A percentile compares a stretch with the other conserved stretches of the same genome.
Evolutionary conservation across 495 filamentous ascomycete species (phyloP).

Genomic region (Bombardia bombarda): DNA sequence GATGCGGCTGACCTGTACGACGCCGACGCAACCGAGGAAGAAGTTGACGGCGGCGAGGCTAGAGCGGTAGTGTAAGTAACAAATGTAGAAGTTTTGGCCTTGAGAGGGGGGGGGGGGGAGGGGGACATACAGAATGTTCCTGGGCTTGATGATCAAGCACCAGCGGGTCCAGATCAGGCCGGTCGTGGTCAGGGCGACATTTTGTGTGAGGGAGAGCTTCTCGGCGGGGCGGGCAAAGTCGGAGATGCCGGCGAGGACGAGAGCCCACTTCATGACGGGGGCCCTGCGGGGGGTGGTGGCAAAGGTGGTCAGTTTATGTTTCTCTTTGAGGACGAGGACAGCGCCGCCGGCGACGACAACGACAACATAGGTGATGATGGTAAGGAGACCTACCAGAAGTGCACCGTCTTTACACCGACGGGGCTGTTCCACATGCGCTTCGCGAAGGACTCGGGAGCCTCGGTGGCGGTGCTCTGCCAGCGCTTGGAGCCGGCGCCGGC

Average conservation of each 20-base stretch:
- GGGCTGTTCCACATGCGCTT: constrained; percentile 79
- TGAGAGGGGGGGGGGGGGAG: not conserved
- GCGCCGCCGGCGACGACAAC: not conserved
- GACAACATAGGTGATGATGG: not conserved
- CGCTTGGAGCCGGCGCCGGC: constrained; percentile 53
- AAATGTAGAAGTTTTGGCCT: not conserved
- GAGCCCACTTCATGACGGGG: constrained; percentile 94
- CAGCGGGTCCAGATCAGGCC: constrained; percentile 96
- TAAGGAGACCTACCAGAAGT: constrained; percentile 65
- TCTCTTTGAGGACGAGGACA: not conserved
- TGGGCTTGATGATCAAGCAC: constrained; percentile 94
- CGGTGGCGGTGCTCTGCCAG: constrained; percentile 55
- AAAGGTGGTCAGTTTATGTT: not conserved
- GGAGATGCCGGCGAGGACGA: constrained; percentile 85
- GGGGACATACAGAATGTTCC: constrained; percentile 69
- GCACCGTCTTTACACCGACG: constrained; percentile 87
- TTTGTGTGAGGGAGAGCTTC: constrained; percentile 86
- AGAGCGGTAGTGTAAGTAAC: not conserved
- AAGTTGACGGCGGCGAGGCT: constrained; percentile 96
- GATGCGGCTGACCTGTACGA: constrained; percentile 75
- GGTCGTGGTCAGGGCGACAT: constrained; percentile 78
- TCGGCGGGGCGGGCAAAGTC: constrained; percentile 91
- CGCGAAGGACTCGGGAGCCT: constrained; percentile 45
- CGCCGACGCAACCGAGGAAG: constrained; percentile 85
- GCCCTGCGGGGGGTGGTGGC: constrained; percentile 49